phyloP scores from a whole-genome alignment of 179 eudicot species.

The Beta corolliflora region DNA sequence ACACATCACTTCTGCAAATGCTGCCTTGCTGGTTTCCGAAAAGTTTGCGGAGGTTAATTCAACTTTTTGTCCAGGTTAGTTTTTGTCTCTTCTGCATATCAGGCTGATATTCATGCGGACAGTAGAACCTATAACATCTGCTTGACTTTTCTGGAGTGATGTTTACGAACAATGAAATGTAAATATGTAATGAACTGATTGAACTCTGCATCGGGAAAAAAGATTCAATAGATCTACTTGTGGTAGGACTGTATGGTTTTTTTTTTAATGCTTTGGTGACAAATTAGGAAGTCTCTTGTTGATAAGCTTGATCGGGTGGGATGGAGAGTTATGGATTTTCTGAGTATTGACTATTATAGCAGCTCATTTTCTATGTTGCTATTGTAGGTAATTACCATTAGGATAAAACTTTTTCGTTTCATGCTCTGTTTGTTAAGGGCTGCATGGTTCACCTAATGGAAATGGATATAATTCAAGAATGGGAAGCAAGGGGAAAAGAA shows the following conservation, averaged over 20 bases:
- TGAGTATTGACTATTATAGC: not conserved
- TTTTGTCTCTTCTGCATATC: conserved; percentile 12
- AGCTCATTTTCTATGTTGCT: not conserved
- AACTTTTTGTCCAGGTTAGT: conserved; percentile 91
- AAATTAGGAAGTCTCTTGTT: not conserved
- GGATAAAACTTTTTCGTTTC: not conserved
- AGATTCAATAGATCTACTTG: not conserved
- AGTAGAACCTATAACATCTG: conserved; percentile 5
- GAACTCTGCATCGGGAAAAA: not conserved
- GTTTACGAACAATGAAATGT: not conserved
- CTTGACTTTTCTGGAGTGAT: conserved; percentile 5
- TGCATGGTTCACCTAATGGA: not conserved
- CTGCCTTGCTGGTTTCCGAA: conserved; percentile 94
- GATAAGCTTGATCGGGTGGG: not conserved
- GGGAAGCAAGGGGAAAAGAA: not conserved
- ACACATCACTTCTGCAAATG: conserved; percentile 91
- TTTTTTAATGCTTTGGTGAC: not conserved
- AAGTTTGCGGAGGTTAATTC: conserved; percentile 77
- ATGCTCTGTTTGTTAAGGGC: not conserved
- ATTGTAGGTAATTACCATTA: not conserved
- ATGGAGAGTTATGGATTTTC: not conserved
- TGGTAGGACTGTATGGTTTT: not conserved
- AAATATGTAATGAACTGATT: not conserved
- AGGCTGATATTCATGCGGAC: not conserved
- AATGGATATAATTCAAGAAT: not conserved